phyloP scores from a whole-genome alignment of 306 rosid genomes.

The Luffa aegyptiaca region DNA sequence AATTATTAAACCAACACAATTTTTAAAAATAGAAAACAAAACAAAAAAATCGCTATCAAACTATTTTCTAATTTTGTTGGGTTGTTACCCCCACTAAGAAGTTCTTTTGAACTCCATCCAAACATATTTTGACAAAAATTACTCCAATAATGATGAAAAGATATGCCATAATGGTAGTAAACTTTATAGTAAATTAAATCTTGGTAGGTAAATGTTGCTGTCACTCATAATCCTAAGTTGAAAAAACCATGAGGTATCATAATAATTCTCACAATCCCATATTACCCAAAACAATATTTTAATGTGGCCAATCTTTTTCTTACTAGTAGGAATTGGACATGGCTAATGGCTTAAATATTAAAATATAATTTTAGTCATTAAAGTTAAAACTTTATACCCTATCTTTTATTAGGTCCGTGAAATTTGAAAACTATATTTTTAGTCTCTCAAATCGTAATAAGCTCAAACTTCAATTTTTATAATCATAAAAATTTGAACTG shows the following conservation, averaged over 20 bases:
- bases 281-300: not conserved
- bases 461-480: not conserved
- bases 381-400: not conserved
- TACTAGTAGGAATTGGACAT: not conserved
- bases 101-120: not conserved
- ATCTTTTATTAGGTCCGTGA: not conserved
- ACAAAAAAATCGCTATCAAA: no score
- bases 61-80: not conserved
- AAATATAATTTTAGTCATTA: not conserved
- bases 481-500: no score
- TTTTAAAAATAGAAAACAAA: no score
- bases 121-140: not conserved
- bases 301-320: not conserved
- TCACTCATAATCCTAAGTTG: not conserved
- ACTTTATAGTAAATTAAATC: slow-evolving; percentile 4
- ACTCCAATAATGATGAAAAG: slow-evolving; percentile 2
- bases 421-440: not conserved
- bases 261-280: not conserved
- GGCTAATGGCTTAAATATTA: not conserved
- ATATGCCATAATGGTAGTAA: not conserved
- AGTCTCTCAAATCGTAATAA: not conserved
- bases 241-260: not conserved
- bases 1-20: no score
- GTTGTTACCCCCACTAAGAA: not conserved
- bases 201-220: slow-evolving; percentile 4